Evolutionary conservation across 2,329 filamentous ascomycete species (phyloP).

Genomic region (Ceratocystis diversiconidia): DNA sequence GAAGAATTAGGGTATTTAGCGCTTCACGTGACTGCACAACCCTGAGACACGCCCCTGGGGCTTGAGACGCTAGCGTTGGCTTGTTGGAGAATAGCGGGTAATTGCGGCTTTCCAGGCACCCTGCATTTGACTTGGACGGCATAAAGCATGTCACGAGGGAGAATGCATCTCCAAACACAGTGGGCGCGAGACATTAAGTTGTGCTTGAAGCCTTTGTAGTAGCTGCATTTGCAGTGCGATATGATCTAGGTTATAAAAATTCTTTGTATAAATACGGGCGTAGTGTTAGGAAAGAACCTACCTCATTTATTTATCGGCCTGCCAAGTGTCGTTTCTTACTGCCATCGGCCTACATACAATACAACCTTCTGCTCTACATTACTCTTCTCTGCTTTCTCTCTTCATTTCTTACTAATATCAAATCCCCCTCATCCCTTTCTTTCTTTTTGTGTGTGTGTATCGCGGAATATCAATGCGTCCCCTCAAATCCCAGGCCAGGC

Average conservation of each 20-base stretch:
- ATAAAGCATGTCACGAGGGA: background rate
- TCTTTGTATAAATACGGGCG: too few relatives aligned
- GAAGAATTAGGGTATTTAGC: accelerated
- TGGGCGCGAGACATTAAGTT: too few relatives aligned
- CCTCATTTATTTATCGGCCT: too few relatives aligned
- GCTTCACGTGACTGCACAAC: background rate
- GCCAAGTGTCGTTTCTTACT: too few relatives aligned
- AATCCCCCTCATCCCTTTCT: background rate
- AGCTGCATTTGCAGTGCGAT: too few relatives aligned
- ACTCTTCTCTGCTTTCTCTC: too few relatives aligned
- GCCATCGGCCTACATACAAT: too few relatives aligned
- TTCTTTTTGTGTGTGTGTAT: background rate
- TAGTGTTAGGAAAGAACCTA: too few relatives aligned
- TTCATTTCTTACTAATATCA: background rate
- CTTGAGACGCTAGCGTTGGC: background rate
- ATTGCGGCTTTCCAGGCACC: background rate
- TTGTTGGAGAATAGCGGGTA: background rate
- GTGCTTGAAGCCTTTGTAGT: too few relatives aligned
- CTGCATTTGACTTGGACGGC: background rate
- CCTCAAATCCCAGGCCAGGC: background rate
- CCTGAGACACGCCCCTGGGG: background rate
- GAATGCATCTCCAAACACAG: background rate
- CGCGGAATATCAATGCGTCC: background rate
- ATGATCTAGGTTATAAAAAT: too few relatives aligned
- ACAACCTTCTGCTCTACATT: too few relatives aligned